Base-by-base conservation (phyloP, 176 grass and related monocot species). In the Oryza rufipogon region DNA sequence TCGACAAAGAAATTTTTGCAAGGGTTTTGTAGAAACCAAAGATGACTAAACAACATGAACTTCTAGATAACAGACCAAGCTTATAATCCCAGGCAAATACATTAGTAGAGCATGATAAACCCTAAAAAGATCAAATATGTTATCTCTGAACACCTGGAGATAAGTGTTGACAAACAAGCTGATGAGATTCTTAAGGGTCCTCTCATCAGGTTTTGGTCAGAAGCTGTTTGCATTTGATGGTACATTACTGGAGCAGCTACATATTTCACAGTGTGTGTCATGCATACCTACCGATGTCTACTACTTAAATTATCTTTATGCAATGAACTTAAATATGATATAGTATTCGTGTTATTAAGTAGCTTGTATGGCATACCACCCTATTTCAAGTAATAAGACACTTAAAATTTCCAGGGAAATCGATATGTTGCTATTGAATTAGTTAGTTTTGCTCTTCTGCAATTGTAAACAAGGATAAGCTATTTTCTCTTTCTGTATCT, bases 301-400 rank as follows among this genome's bases (percentile, higher is more conserved):
- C 14, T 45, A 75, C 4, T 15, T 56, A 48, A 30, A 33, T 65
- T 32, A 41, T 68, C 22, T 56, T 16, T 67, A 64, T 39, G 54
- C 23, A 64, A 61, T 49, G 9, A 22, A 86, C 20, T 75, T 64
- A 26, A 23, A 69, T 77, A 71, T 47, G 30, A 10, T 44, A 68
- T 7, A 49, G 10, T 84, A 19, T 45, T 41, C 61, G 56, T 38
- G 16, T 41, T 42, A 61, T 63, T 36, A 16, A 14, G 46, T 74
- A 51, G 26, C 14, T 13, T 30, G 13, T 74, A 6, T n/a, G 14
- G 34, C 0, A 14, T 75, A 30, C 13, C 19, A 11, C 38, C 58
- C 13, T 65, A 66, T 4, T 23, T 22, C 22, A 63, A 63, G 58
- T 23, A 63, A 58, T 46, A 73, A 64, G 11, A 73, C 32, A 42